phyloP scores from a whole-genome alignment of 2,329 filamentous ascomycete genomes.

The Atkinsonella hypoxylon region DNA sequence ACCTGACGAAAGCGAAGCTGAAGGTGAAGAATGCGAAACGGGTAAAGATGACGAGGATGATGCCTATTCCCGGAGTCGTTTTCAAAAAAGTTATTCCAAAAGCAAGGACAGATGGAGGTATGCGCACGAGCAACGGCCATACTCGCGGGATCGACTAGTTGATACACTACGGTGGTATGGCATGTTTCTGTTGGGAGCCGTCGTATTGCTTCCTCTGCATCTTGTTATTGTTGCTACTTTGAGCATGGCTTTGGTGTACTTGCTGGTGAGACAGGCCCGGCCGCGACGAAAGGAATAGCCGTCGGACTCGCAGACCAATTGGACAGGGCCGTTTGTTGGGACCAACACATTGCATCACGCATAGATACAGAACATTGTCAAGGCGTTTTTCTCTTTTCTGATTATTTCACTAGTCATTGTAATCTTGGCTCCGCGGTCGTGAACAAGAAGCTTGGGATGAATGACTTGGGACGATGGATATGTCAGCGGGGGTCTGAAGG shows the following conservation, averaged over 20 bases:
- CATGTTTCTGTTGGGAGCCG: constrained; percentile 28
- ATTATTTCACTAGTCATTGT: neutral
- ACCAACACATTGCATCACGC: neutral
- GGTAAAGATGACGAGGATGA: constrained; percentile 15
- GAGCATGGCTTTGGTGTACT: constrained; percentile 26
- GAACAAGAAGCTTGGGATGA: neutral
- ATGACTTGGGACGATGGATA: neutral
- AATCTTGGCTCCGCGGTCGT: neutral
- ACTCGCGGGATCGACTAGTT: constrained; percentile 26
- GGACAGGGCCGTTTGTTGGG: constrained; percentile 15
- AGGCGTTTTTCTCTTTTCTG: constrained; percentile 15
- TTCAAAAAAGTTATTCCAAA: constrained; percentile 7
- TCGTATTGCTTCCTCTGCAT: constrained; percentile 34
- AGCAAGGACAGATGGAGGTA: constrained; percentile 16
- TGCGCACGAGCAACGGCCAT: constrained; percentile 19
- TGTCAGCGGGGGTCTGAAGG: neutral
- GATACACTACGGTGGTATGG: constrained; percentile 30
- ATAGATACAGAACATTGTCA: constrained; percentile 13
- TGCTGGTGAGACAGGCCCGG: constrained; percentile 22
- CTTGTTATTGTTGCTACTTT: constrained; percentile 26
- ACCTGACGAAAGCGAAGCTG: constrained; percentile 22
- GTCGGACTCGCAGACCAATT: neutral
- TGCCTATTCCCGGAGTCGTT: constrained; percentile 12
- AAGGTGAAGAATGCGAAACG: constrained; percentile 17
- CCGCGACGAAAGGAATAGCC: neutral